Evolutionary conservation across 768 basidiomycete genomes (phyloP), one percentile per base, ranked within the genome.

Genomic region (Lentinula boryana): DNA sequence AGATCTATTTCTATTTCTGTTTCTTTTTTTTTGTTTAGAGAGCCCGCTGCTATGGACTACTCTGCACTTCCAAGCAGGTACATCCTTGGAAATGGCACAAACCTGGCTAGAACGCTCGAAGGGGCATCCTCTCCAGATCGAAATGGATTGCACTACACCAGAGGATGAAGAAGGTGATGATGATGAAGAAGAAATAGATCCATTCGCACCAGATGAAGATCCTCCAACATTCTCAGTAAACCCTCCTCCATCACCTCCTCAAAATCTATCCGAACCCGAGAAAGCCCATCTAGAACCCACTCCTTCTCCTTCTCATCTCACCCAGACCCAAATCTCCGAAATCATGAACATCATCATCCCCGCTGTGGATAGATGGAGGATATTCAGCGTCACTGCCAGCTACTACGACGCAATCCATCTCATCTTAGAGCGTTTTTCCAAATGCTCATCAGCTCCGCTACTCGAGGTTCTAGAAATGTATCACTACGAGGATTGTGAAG

Each of bases 401-500:
- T 61, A 58, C 54, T 68, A 68, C 55, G 62, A 56, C 27, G 70
- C 69, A 8, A 68, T 69, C 1, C 52, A 66, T 52, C 57, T 61
- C 21, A 68, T 74, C 33, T 63, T 73, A 21, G 40, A 56, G 8
- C 56, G 62, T 18, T 63, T 75, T 32, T 54, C 64, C 35, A 50
- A 65, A 43, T 54, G 62, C 18, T 23, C 60, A 6, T n/a, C 36
- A n/a, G 68, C 68, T 5, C 71, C 72, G 1, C 56, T 68, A 31
- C 68, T 76, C 8, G 68, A 72, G 27, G 70, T 68, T 2, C 72
- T 90, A 18, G 73, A 78, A 55, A 70, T 90, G n/a, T 81, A 80
- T 63, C 79, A 84, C 68, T 76, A 82, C 68, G 83, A 84, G 31
- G 80, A 83, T 6, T 74, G 70, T 60, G 79, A 81, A 3, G 71